Percentiles rank a stretch among this genome's conserved stretches.
Conservation (phyloP, 1,284 basidiomycete species). For the Quambalaria eucalypti region DNA sequence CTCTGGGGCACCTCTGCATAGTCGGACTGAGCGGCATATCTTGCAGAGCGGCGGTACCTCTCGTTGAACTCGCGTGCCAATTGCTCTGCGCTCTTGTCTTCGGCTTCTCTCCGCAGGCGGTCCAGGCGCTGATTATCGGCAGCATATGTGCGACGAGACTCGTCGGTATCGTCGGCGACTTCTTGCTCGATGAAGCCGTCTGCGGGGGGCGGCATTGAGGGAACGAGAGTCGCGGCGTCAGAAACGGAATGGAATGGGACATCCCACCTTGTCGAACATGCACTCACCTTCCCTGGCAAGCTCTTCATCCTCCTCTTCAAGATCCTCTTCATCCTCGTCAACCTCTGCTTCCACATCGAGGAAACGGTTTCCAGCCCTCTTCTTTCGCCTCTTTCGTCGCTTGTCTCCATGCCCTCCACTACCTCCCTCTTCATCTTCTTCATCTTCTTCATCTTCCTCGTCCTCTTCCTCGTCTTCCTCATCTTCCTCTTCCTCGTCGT, state of each 20-base stretch:
- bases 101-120: constrained; percentile 63
- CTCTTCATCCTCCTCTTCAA: constrained; percentile 47
- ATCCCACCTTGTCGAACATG: neutral
- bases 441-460: constrained; percentile 36
- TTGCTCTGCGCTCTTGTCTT: constrained; percentile 74
- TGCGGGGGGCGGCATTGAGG: constrained; percentile 13
- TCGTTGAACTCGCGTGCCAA: constrained; percentile 76
- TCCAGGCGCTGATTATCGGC: constrained; percentile 67
- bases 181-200: constrained; percentile 68
- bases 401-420: constrained; percentile 17
- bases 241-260: neutral
- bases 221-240: neutral
- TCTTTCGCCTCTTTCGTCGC: constrained; percentile 24
- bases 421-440: constrained; percentile 28
- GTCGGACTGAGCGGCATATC: constrained; percentile 53
- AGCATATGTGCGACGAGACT: constrained; percentile 55
- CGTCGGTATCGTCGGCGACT: constrained; percentile 58
- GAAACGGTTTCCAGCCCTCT: constrained; percentile 60
- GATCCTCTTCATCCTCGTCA: constrained; percentile 57
- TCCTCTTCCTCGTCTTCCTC: constrained; percentile 39
- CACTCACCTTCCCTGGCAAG: constrained; percentile 51
- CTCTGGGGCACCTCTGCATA: constrained; percentile 73
- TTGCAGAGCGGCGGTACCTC: constrained; percentile 58
- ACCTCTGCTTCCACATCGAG: constrained; percentile 84
- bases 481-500: constrained; percentile 27